Evolutionary conservation across 78 protist genomes (phyloP).

Genomic region (Creolimax fragrantissima): DNA sequence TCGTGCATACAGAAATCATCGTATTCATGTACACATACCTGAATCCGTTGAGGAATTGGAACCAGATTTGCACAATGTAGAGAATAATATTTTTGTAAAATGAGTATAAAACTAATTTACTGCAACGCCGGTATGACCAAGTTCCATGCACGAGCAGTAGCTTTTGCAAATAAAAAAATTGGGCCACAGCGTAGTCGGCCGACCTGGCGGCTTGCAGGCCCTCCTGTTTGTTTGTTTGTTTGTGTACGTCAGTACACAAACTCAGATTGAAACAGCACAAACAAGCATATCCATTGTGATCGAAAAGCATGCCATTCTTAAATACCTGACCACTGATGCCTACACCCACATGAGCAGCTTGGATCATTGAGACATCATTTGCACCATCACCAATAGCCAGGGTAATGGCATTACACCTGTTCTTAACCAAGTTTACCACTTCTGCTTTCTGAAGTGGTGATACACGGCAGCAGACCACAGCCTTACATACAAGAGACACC

Average conservation of each 20-base stretch:
- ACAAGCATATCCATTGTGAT: constrained; percentile 50
- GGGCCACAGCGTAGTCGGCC: constrained; percentile 54
- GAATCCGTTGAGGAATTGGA: constrained; percentile 25
- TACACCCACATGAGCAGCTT: constrained; percentile 79
- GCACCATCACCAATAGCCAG: constrained; percentile 93
- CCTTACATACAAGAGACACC: constrained; percentile 40
- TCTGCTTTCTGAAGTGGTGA: constrained; percentile 77
- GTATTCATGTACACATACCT: no score
- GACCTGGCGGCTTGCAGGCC: constrained; percentile 57
- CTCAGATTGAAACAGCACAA: background rate
- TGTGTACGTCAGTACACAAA: constrained; percentile 1
- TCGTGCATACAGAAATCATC: no score
- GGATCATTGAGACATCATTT: constrained; percentile 65
- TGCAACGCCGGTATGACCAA: constrained; percentile 74
- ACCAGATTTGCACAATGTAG: constrained; percentile 31
- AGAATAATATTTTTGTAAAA: constrained; percentile 78
- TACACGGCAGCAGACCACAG: constrained; percentile 82
- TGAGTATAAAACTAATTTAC: constrained; percentile 61
- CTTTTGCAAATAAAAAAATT: constrained; percentile 2
- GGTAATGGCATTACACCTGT: constrained; percentile 12
- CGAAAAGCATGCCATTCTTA: background rate
- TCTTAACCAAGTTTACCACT: constrained; percentile 38
- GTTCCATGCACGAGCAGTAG: constrained; percentile 74
- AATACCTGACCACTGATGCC: constrained; percentile 77
- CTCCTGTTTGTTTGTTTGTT: constrained; percentile 8